Percentiles rank a stretch among this genome's conserved stretches.
These are phyloP conservation scores for Diaporthe destruens DNA, from an alignment of 2,329 filamentous ascomycete genomes.

Conservation along the genomic window DNA sequence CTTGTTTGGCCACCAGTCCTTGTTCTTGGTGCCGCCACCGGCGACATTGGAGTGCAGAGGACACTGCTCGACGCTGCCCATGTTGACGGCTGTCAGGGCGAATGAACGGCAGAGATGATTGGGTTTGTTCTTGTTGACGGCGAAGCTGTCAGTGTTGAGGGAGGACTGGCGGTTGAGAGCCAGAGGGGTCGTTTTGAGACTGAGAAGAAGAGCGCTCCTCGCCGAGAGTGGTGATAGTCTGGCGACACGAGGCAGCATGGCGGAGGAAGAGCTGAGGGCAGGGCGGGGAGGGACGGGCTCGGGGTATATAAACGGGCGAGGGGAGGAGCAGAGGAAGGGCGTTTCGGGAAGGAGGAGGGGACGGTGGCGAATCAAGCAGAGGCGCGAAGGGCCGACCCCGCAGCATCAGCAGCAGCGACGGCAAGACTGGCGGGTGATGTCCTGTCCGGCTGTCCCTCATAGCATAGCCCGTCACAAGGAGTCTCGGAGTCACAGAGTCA, in stretches of 20 bases:
- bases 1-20: slow-evolving; percentile 81
- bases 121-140: background rate
- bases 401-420: slow-evolving; percentile 2
- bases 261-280: background rate
- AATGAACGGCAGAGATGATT: background rate
- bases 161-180: too few relatives aligned
- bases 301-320: too few relatives aligned
- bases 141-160: background rate
- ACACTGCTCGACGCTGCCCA: slow-evolving; percentile 39
- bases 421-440: background rate
- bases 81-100: slow-evolving; percentile 25
- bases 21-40: slow-evolving; percentile 76
- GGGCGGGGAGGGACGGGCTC: too few relatives aligned
- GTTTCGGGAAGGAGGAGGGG: slow-evolving; percentile 15
- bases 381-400: slow-evolving; percentile 20
- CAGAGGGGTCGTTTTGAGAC: background rate
- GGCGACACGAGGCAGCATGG: slow-evolving; percentile 19
- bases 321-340: background rate
- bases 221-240: slow-evolving; percentile 20
- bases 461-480: too few relatives aligned
- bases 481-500: too few relatives aligned
- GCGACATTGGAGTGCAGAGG: slow-evolving; percentile 54
- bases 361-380: slow-evolving; percentile 25
- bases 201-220: background rate
- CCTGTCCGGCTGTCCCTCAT: too few relatives aligned